Conservation (phyloP, 225 moss, liverwort and hornwort species). For the Marchantia polymorpha region DNA sequence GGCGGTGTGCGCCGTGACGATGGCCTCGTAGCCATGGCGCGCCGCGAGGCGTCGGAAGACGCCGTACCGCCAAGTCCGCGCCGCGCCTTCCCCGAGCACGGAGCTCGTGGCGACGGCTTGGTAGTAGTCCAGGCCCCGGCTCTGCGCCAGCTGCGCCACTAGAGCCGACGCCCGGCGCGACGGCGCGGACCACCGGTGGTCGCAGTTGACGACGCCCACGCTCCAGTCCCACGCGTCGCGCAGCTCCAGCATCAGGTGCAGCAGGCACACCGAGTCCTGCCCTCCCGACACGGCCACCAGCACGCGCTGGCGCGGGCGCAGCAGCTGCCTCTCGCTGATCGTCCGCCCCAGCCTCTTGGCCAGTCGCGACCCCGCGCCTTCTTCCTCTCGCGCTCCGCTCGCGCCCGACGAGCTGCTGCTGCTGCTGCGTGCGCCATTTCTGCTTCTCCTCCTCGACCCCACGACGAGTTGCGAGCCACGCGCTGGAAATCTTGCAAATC, state of each 20-base stretch:
- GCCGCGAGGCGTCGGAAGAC: slow-evolving; percentile 62
- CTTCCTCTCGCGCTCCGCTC: background rate
- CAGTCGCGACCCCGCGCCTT: slow-evolving; percentile 30
- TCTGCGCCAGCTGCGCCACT: slow-evolving; percentile 62
- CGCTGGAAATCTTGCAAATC: background rate
- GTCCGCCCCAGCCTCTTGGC: slow-evolving; percentile 34
- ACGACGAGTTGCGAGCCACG: too few relatives aligned
- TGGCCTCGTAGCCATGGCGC: slow-evolving; percentile 57
- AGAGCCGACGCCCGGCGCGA: slow-evolving; percentile 67
- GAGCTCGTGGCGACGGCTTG: slow-evolving; percentile 60
- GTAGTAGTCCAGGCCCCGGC: slow-evolving; percentile 57
- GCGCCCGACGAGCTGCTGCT: background rate
- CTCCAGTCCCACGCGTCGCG: slow-evolving; percentile 58
- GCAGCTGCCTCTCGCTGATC: slow-evolving; percentile 53
- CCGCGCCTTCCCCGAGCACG: slow-evolving; percentile 60
- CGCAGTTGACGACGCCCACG: slow-evolving; percentile 67
- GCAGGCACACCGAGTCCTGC: slow-evolving; percentile 76
- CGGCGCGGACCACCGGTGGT: slow-evolving; percentile 77
- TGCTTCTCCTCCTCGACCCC: background rate
- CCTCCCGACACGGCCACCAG: slow-evolving; percentile 85
- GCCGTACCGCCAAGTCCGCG: slow-evolving; percentile 81
- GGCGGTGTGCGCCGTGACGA: slow-evolving; percentile 84
- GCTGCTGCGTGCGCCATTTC: background rate
- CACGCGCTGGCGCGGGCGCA: slow-evolving; percentile 56
- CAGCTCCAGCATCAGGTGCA: slow-evolving; percentile 56